Percentiles rank a stretch among this genome's conserved stretches.
phyloP scores from a whole-genome alignment of 257 asterid species.

The Nicotiana knightiana region DNA sequence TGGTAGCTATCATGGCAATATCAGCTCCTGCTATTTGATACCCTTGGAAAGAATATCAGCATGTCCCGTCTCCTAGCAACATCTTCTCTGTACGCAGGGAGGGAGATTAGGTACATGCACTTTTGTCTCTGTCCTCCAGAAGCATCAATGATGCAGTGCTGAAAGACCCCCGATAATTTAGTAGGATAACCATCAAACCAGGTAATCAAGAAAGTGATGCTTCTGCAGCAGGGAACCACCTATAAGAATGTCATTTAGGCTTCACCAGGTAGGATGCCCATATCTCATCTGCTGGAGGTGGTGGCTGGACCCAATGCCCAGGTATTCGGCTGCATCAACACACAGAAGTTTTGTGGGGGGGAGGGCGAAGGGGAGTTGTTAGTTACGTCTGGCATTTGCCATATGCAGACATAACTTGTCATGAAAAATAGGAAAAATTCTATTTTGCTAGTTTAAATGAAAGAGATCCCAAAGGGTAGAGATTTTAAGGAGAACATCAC shows the following conservation, averaged over 20 bases:
- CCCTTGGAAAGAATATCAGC: neutral
- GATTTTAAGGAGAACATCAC: neutral
- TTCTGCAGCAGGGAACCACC: neutral
- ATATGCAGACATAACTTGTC: neutral
- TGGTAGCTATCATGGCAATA: neutral
- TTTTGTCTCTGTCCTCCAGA: neutral
- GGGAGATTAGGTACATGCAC: neutral
- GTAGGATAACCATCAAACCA: neutral
- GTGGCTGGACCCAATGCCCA: conserved; percentile 89
- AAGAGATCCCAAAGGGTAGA: neutral
- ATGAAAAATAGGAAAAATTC: neutral
- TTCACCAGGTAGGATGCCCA: conserved; percentile 87
- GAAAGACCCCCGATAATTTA: neutral
- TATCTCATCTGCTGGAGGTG: conserved; percentile 75
- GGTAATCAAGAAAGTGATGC: neutral
- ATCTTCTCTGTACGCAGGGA: neutral
- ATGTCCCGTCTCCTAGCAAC: neutral
- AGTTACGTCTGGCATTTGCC: neutral
- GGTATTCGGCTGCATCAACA: conserved; percentile 72
- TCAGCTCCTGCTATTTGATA: conserved; percentile 4
- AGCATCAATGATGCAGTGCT: neutral
- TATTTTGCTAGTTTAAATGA: neutral
- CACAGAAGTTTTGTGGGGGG: neutral
- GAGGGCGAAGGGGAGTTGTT: neutral
- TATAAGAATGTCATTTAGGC: conserved; percentile 24